Base-by-base conservation (phyloP, 108 stramenopile species). In the Chaetoceros tenuissimus region DNA sequence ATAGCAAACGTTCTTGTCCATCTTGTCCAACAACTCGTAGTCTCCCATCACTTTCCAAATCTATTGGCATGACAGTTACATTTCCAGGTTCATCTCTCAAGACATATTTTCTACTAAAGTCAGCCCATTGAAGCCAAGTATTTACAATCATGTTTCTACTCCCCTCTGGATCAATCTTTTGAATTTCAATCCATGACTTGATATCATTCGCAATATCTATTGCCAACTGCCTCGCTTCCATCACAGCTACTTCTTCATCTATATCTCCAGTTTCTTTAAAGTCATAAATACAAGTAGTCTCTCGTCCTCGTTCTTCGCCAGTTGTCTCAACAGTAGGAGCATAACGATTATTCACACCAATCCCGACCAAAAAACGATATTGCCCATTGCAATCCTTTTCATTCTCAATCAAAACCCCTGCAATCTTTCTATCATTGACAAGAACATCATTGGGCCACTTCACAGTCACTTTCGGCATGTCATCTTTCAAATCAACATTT, bases 391-490 rank as follows among this genome's bases (percentile, higher is more conserved):
- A 24, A 1, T 68, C 53, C 46, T 70, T 62, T 56, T 75, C 57
- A n/a, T 57, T 72, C 67, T 84, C 83, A 65, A 90, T 88, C 50
- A 89, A 53, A 24, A 71, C 54, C n/a, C 85, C 87, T 27, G 79
- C 66, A 52, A 81, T 70, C 55, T 81, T 87, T 25, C 53, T 31
- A 20, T 77, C 78, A 28, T 78, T 59, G 24, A 94, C 66, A 17
- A 96, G 68, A 10, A 96, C 95, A 71, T 95, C 95, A 71, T 96
- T 96, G 18, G 95, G 95, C 95, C 95, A 96, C 63, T 96, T 96
- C 45, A 94, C 74, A 5, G 84, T 77, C 3, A 87, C 81, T 55
- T 64, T 64, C 10, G 57, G 17, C 43, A n/a, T 28, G 3, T 24
- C 3, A n/a, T 31, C 1, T 7, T 16, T 40, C n/a, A n/a, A 30